Evolutionary conservation across 306 rosid genomes (phyloP).

Genomic region (Cucurbita argyrosperma): DNA sequence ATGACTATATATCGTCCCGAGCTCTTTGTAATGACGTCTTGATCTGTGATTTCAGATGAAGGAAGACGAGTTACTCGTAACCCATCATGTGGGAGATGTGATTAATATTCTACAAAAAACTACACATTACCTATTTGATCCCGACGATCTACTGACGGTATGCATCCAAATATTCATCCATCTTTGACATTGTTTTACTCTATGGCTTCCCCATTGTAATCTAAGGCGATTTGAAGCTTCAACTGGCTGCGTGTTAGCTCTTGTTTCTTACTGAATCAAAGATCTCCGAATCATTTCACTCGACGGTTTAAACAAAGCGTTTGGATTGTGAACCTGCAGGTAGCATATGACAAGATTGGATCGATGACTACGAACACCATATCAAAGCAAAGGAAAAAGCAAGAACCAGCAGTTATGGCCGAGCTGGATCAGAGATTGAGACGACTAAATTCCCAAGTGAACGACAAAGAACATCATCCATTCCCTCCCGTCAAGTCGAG

Average conservation of each 20-base stretch:
- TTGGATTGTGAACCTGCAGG: constrained; percentile 33
- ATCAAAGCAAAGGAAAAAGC: constrained; percentile 93
- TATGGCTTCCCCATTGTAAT: background rate
- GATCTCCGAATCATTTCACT: background rate
- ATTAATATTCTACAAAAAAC: constrained; percentile 67
- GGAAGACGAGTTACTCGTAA: constrained; percentile 61
- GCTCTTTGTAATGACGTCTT: background rate
- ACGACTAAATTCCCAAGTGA: constrained; percentile 53
- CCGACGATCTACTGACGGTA: constrained; percentile 86
- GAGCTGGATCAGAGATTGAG: constrained; percentile 84
- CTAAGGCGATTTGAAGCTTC: background rate
- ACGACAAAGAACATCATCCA: constrained; percentile 28
- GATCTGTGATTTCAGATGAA: constrained; percentile 57
- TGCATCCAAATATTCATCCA: background rate
- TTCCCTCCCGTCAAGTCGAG: background rate
- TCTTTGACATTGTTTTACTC: background rate
- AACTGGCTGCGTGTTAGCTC: background rate
- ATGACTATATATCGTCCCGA: background rate
- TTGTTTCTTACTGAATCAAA: background rate
- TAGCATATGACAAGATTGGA: constrained; percentile 88
- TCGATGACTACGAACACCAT: constrained; percentile 83
- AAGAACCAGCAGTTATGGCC: constrained; percentile 93
- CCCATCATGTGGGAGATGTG: constrained; percentile 89
- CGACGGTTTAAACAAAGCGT: background rate
- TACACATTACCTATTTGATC: constrained; percentile 89